phyloP scores from a whole-genome alignment of 2,329 filamentous ascomycete species.

The Alternaria infectoria region DNA sequence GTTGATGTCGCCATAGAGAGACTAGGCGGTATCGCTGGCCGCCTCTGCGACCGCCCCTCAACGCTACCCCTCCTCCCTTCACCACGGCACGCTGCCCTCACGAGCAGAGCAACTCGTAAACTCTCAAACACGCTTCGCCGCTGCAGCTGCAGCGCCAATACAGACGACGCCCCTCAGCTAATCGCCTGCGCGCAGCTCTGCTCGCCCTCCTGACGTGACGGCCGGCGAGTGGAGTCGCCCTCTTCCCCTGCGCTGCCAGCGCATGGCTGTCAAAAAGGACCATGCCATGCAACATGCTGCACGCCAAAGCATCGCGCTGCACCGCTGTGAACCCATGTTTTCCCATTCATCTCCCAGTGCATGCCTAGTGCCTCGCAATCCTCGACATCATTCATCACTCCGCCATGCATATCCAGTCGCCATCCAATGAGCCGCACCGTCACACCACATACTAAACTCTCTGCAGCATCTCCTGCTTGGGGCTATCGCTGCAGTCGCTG shows the following conservation, averaged over 20 bases:
- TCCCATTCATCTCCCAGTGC: slow-evolving; percentile 39
- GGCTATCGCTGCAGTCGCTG: slow-evolving; percentile 21
- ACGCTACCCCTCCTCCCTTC: not conserved
- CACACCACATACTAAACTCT: slow-evolving; percentile 24
- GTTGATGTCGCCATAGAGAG: not conserved
- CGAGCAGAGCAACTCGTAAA: slow-evolving; percentile 1
- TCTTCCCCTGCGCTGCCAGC: slow-evolving; percentile 15
- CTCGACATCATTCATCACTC: slow-evolving; percentile 10
- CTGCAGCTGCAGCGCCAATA: slow-evolving; percentile 6
- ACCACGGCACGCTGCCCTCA: slow-evolving; percentile 5
- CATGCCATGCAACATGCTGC: slow-evolving; percentile 24
- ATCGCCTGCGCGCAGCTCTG: slow-evolving; percentile 19
- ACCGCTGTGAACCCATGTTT: slow-evolving; percentile 35
- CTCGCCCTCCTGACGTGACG: slow-evolving; percentile 29
- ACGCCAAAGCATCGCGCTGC: slow-evolving; percentile 36
- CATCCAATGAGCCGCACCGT: slow-evolving; percentile 29
- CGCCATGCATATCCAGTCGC: slow-evolving; percentile 1
- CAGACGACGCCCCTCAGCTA: slow-evolving; percentile 13
- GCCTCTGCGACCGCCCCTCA: slow-evolving; percentile 27
- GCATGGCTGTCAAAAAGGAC: slow-evolving; percentile 34
- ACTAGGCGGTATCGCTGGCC: slow-evolving; percentile 17
- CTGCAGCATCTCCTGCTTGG: slow-evolving; percentile 28
- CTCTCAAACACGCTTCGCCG: slow-evolving; percentile 11
- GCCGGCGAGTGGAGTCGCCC: slow-evolving; percentile 24
- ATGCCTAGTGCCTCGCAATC: slow-evolving; percentile 23